Percentiles rank a stretch among this genome's conserved stretches.
Evolutionary conservation across 257 asterid species (phyloP).

Genomic region (Handroanthus guayacan): DNA sequence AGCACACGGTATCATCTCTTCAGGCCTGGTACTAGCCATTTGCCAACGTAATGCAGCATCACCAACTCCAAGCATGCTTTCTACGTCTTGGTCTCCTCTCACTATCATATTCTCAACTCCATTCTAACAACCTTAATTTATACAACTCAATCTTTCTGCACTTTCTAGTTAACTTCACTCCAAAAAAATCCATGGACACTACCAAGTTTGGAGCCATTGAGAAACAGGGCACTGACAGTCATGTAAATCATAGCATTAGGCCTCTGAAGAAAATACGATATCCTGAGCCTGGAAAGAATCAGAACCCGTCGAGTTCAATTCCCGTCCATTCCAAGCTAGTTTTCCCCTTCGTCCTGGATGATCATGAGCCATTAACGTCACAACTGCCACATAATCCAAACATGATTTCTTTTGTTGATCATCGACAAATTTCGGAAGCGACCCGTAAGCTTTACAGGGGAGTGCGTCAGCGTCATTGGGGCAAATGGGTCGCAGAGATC

Average conservation of each 20-base stretch:
- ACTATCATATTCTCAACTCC: slow-evolving; percentile 25
- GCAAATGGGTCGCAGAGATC: slow-evolving; percentile 70
- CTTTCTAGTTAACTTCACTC: too few relatives aligned
- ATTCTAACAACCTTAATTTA: background rate
- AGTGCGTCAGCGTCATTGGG: slow-evolving; percentile 64
- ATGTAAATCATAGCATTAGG: background rate
- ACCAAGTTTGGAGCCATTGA: background rate
- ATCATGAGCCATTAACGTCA: background rate
- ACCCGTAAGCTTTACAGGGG: slow-evolving; percentile 51
- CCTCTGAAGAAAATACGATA: slow-evolving; percentile 36
- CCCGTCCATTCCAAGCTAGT: slow-evolving; percentile 34
- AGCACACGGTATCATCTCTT: background rate
- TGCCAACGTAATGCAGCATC: slow-evolving; percentile 31
- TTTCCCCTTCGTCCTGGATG: slow-evolving; percentile 49
- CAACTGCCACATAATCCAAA: slow-evolving; percentile 11
- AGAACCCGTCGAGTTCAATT: background rate
- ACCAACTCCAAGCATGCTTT: slow-evolving; percentile 31
- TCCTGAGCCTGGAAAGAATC: slow-evolving; percentile 10
- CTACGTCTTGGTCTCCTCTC: background rate
- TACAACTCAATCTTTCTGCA: background rate
- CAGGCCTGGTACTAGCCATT: slow-evolving; percentile 16
- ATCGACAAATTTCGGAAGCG: background rate
- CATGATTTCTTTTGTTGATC: slow-evolving; percentile 47
- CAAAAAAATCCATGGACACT: slow-evolving; percentile 10
- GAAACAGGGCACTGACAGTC: background rate